Conservation (phyloP, 768 basidiomycete genomes). For the Lactifluus subvellereus region DNA sequence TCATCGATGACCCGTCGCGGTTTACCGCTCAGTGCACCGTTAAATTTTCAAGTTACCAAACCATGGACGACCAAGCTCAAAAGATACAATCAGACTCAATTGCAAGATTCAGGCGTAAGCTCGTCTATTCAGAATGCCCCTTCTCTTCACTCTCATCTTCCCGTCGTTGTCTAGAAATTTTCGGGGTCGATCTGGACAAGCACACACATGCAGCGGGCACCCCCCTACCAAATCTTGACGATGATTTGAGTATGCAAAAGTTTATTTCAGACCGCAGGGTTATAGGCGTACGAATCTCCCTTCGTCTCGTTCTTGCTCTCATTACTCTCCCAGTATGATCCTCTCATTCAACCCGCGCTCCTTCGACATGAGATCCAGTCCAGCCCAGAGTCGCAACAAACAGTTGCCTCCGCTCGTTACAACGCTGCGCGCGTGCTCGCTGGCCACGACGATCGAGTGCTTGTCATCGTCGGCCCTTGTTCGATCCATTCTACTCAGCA, state of each 20-base stretch:
- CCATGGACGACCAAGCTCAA: slow-evolving; percentile 8
- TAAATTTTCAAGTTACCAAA: neutral
- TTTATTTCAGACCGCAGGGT: slow-evolving; percentile 82
- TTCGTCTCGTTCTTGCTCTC: slow-evolving; percentile 1
- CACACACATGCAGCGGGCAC: slow-evolving; percentile 29
- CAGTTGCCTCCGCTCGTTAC: slow-evolving; percentile 76
- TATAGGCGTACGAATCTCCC: slow-evolving; percentile 51
- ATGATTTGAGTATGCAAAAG: slow-evolving; percentile 55
- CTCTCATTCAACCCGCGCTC: slow-evolving; percentile 89
- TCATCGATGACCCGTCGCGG: too few species aligned
- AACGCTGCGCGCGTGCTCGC: slow-evolving; percentile 72
- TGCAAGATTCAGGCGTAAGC: slow-evolving; percentile 17
- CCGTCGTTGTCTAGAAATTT: neutral
- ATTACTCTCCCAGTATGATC: slow-evolving; percentile 68
- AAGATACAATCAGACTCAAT: neutral
- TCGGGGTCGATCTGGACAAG: neutral
- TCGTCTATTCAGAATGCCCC: neutral
- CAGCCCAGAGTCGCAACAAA: slow-evolving; percentile 55
- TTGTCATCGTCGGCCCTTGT: slow-evolving; percentile 94
- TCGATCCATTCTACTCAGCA: slow-evolving; percentile 88
- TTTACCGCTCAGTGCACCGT: neutral
- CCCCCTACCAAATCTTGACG: slow-evolving; percentile 60
- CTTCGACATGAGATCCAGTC: slow-evolving; percentile 83
- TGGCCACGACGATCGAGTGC: slow-evolving; percentile 77
- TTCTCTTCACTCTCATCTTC: neutral